Evolutionary conservation across 1,284 basidiomycete genomes (phyloP), one percentile per base, ranked within the genome.

Genomic region (Cryptococcus sp.): DNA sequence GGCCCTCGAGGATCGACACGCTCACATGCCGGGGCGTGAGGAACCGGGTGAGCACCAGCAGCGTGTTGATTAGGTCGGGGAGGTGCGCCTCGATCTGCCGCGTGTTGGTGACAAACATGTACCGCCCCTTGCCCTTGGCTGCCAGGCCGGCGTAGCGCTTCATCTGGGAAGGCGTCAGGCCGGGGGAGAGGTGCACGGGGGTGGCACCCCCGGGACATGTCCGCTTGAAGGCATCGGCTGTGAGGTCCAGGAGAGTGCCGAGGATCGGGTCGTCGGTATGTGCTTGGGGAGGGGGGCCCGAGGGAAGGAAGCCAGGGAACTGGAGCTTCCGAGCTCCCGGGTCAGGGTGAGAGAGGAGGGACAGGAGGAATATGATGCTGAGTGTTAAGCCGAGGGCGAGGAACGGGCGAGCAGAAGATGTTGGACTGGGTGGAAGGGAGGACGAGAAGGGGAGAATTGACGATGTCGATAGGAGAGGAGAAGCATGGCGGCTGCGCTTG

Each of bases 1-100:
- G 77, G 21, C 77, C 77, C 64, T 79, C 77, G 21, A 77, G 60
- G 39, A 79, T 69, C 7, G 70, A 71, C 38, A 78, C 66, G 2
- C 65, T 59, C 11, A 77, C 53, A 16, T 63, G 55, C 12, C 65
- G 51, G 0, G 73, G 55, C 1, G 76, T 74, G 37, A 79, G 68
- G 46, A 68, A 74, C 20, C 62, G 49, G 6, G 65, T 57, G 12
- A 77, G 54, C 4, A 75, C 67, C 16, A 72, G 55, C n/a, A 79
- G 51, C 1, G 75, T 60, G 45, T 72, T 69, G 38, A 78, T 63
- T 11, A 79, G 55, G 52, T 78, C 77, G 0, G 76, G 73, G 1
- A 77, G 61, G 52, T 75, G 72, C 51, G 63, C 61, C 23, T 64
- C 61, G 16, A 78, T 71, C 46, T 78, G 65, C 23, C 74, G 63